These are phyloP conservation scores for Coleophoma eucalyptorum DNA, from an alignment of 2,329 filamentous ascomycete species.

Conservation along the genomic window DNA sequence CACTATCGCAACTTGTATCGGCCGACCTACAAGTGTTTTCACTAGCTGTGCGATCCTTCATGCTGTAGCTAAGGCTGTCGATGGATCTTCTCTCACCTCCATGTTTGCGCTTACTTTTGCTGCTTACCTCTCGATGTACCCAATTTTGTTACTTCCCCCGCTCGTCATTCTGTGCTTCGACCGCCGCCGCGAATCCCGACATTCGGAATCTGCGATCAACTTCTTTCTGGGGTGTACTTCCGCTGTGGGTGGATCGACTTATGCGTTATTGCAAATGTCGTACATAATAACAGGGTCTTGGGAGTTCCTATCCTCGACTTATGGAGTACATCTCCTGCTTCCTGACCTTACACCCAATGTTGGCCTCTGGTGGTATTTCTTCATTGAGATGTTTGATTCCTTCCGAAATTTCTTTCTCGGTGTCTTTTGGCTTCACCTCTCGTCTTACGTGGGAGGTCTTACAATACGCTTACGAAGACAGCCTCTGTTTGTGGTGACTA, in stretches of 20 bases:
- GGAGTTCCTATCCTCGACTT: slow-evolving; percentile 85
- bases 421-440: slow-evolving; percentile 95
- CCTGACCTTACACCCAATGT: slow-evolving; percentile 93
- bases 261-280: slow-evolving; percentile 66
- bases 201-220: slow-evolving; percentile 29
- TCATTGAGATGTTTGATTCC: slow-evolving; percentile 98
- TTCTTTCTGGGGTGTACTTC: slow-evolving; percentile 54
- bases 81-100: slow-evolving; percentile 68
- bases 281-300: slow-evolving; percentile 75
- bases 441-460: slow-evolving; percentile 83
- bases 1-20: slow-evolving; percentile 86
- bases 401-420: slow-evolving; percentile 96
- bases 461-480: slow-evolving; percentile 80
- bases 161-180: slow-evolving; percentile 79
- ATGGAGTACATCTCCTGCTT: slow-evolving; percentile 86
- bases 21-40: slow-evolving; percentile 83
- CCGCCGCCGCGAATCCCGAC: slow-evolving; percentile 30
- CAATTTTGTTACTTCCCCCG: slow-evolving; percentile 79
- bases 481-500: slow-evolving; percentile 78
- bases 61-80: slow-evolving; percentile 75
- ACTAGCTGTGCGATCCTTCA: slow-evolving; percentile 84
- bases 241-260: slow-evolving; percentile 51
- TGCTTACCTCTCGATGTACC: slow-evolving; percentile 89
- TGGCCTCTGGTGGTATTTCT: slow-evolving; percentile 99
- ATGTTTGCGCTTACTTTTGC: slow-evolving; percentile 85